These are phyloP conservation scores for Amesomyces nigricolor DNA, from an alignment of 2,329 filamentous ascomycete species.

Conservation along the genomic window DNA sequence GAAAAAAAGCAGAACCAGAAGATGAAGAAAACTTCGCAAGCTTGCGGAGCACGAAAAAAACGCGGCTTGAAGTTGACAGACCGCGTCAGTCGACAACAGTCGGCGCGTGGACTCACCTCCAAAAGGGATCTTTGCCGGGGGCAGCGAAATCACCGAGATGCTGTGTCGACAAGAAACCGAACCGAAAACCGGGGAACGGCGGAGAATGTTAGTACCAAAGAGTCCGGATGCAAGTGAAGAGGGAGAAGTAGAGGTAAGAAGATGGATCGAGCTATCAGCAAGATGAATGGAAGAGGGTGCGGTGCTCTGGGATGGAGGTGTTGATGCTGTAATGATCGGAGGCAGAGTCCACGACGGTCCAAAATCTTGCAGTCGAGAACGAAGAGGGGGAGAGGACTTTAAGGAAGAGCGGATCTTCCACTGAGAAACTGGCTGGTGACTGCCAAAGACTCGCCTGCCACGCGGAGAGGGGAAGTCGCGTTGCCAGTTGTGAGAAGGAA, in stretches of 20 bases:
- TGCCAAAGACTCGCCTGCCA: background rate
- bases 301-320: constrained; percentile 36
- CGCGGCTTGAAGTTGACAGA: background rate
- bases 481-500: background rate
- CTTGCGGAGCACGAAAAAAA: background rate
- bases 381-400: constrained; percentile 12
- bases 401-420: background rate
- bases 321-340: constrained; percentile 42
- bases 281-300: constrained; percentile 47
- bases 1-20: background rate
- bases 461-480: background rate
- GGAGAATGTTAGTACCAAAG: constrained; percentile 48
- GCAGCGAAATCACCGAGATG: constrained; percentile 14
- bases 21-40: background rate
- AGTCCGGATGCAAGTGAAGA: constrained; percentile 51
- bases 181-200: constrained; percentile 27
- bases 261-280: constrained; percentile 57
- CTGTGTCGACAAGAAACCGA: constrained; percentile 26
- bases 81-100: background rate
- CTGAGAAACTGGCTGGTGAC: background rate
- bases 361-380: constrained; percentile 7
- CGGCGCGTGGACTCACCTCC: constrained; percentile 21
- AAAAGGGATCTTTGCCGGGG: constrained; percentile 15
- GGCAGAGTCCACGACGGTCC: constrained; percentile 22
- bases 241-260: constrained; percentile 40